Conservation (phyloP, 768 basidiomycete genomes). For the Tulasnella sp. region DNA sequence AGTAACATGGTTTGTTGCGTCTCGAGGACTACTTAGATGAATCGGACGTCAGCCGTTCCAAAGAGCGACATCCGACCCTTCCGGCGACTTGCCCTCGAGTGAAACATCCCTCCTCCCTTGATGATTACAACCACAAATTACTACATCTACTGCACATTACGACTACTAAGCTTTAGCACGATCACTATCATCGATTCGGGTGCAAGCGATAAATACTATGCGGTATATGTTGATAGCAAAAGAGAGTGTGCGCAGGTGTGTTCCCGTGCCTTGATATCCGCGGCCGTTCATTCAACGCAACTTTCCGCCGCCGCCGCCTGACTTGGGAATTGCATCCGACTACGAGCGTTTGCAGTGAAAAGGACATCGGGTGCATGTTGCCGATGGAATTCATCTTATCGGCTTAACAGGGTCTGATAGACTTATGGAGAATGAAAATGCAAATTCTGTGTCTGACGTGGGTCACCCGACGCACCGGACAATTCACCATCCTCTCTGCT, state of each 20-base stretch:
- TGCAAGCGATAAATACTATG: neutral
- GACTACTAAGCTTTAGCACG: no score
- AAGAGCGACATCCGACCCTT: neutral
- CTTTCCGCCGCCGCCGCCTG: no score
- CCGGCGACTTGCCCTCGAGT: neutral
- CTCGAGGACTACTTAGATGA: neutral
- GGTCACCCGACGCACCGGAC: neutral
- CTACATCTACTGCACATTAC: no score
- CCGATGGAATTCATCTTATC: neutral
- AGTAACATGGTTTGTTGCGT: neutral
- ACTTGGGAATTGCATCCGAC: neutral
- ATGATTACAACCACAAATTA: neutral
- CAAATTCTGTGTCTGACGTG: neutral
- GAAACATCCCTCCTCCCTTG: neutral
- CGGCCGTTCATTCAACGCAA: neutral
- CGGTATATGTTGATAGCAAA: no score
- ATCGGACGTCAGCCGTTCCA: neutral
- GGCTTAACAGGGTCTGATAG: neutral
- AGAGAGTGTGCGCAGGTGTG: no score
- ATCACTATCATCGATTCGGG: neutral
- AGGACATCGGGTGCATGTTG: neutral
- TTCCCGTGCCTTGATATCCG: neutral
- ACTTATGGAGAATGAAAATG: neutral
- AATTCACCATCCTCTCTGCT: neutral
- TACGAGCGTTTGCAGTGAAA: no score